Conservation (phyloP, 2,329 filamentous ascomycete genomes). For the Cercospora canescens region DNA sequence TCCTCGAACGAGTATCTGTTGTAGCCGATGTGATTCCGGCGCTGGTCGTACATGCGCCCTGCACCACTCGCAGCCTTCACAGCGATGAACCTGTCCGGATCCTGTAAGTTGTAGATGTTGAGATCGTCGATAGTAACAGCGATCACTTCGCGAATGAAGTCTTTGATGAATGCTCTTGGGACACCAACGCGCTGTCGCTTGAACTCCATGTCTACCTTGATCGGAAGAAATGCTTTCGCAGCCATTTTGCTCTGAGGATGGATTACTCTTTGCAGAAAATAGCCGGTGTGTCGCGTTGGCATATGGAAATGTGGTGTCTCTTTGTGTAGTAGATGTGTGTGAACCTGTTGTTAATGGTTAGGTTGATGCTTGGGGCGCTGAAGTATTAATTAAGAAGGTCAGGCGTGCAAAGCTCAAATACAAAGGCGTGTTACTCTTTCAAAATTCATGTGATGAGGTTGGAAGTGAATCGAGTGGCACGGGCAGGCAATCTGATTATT, state of each 20-base stretch:
- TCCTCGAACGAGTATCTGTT: background rate
- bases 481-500: background rate
- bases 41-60: background rate
- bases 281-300: background rate
- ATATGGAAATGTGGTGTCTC: background rate
- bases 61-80: background rate
- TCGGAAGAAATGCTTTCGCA: background rate
- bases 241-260: background rate
- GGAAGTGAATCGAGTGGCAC: slow-evolving; percentile 1
- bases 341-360: background rate
- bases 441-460: background rate
- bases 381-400: background rate
- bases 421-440: background rate
- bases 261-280: background rate
- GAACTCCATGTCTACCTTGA: background rate
- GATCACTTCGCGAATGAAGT: background rate
- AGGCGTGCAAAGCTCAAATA: background rate
- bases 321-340: background rate
- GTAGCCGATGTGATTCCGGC: background rate
- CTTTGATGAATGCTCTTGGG: background rate
- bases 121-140: background rate
- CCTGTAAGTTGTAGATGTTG: background rate
- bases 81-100: background rate
- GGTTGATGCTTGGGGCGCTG: background rate
- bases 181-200: background rate